These are phyloP conservation scores for Cicer pinnatifidum DNA, from an alignment of 306 rosid genomes.

Conservation along the genomic window DNA sequence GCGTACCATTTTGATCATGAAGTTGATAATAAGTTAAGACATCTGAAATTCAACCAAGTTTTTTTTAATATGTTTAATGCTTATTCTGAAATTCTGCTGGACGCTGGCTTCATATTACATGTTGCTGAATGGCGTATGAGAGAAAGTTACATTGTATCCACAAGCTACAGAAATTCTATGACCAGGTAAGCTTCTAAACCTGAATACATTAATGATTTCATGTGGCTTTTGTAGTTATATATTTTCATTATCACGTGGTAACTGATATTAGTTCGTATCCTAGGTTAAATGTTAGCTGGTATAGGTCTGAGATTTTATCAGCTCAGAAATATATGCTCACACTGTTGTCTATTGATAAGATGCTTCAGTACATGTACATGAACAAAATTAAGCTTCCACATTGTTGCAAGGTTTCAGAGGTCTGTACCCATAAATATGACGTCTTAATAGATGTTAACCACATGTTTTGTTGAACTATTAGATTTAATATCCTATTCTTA, in stretches of 20 bases:
- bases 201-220: neutral
- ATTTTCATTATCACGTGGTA: conserved; percentile 5
- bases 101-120: neutral
- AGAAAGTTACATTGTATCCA: neutral
- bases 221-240: conserved; percentile 8
- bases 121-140: conserved; percentile 22
- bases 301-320: neutral
- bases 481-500: conserved; percentile 1
- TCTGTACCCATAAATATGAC: neutral
- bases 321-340: conserved; percentile 3
- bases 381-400: neutral
- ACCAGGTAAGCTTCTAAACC: conserved; percentile 24
- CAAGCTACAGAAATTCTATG: conserved; percentile 16
- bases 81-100: neutral
- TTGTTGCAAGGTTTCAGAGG: conserved; percentile 15
- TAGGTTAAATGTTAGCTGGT: conserved; percentile 6
- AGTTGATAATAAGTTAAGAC: neutral
- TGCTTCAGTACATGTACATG: neutral
- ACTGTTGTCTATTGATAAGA: conserved; percentile 20
- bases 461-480: conserved; percentile 17
- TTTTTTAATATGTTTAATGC: neutral
- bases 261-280: neutral
- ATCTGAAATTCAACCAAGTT: neutral
- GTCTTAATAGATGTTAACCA: conserved; percentile 21
- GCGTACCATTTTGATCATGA: neutral